Percentiles rank a stretch among this genome's conserved stretches.
Conservation (phyloP, 2,329 filamentous ascomycete species). For the Lachnellula subtilissima region DNA sequence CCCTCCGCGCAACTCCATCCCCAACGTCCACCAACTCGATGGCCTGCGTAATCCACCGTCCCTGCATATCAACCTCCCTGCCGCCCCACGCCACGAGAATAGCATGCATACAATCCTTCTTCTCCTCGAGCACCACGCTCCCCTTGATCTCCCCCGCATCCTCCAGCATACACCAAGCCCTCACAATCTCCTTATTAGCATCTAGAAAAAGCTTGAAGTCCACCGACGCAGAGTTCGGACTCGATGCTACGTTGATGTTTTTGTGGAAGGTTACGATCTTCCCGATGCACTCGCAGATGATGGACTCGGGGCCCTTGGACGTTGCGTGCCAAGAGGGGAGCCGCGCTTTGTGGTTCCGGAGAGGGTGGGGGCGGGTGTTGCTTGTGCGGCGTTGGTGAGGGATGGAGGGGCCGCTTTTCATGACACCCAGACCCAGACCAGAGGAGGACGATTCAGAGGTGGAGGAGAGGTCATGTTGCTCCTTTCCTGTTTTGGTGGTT, state of each 20-base stretch:
- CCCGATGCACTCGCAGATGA: not conserved
- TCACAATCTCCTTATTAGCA: constrained; percentile 8
- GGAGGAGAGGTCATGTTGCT: not conserved
- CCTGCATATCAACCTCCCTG: not conserved
- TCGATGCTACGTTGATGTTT: not conserved
- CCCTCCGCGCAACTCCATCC: not conserved
- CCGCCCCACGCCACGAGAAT: not conserved
- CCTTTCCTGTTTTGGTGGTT: not conserved
- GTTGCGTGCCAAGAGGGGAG: constrained; percentile 1
- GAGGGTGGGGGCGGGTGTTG: not conserved
- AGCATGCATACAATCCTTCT: constrained; percentile 4
- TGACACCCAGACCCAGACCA: not conserved
- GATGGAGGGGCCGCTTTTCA: not conserved
- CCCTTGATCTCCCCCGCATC: not conserved
- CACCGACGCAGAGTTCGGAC: not conserved
- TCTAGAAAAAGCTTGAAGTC: constrained; percentile 5
- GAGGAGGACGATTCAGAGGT: not conserved
- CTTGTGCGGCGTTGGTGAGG: not conserved
- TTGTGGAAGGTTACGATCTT: not conserved
- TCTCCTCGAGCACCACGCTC: not conserved
- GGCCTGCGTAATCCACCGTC: not conserved
- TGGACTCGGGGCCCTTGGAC: not conserved
- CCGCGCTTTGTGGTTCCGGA: not conserved
- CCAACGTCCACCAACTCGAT: not conserved
- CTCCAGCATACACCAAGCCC: not conserved